These are phyloP conservation scores for Geotrichum aggregatum DNA, from an alignment of 1,139 yeast species.

Conservation along the genomic window DNA sequence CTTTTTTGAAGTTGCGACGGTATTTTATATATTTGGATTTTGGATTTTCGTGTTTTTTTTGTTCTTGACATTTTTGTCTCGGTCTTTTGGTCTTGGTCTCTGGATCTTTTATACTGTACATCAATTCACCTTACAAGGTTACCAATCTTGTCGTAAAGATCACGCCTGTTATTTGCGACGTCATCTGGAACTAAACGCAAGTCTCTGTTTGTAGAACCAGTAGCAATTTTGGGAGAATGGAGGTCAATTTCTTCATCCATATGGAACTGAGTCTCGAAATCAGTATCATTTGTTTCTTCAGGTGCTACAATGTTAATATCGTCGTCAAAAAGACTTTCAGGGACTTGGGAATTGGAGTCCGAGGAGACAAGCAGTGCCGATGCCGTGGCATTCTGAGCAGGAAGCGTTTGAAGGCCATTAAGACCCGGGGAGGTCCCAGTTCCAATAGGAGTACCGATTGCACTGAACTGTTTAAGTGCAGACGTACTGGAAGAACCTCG, in stretches of 20 bases:
- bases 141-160: constrained; percentile 8
- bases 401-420: not conserved
- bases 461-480: constrained; percentile 2
- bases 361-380: not conserved
- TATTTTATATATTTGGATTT: not conserved
- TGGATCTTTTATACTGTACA: too few relatives aligned
- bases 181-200: constrained; percentile 4
- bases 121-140: constrained; percentile 5
- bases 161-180: not conserved
- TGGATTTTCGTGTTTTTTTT: too few relatives aligned
- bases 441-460: constrained; percentile 8
- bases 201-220: not conserved
- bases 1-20: not conserved
- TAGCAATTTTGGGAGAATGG: not conserved
- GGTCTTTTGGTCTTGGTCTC: too few relatives aligned
- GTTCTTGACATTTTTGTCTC: too few relatives aligned
- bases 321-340: constrained; percentile 5
- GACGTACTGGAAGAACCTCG: constrained; percentile 3
- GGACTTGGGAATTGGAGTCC: not conserved
- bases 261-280: constrained; percentile 11
- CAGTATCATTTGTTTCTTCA: constrained; percentile 2
- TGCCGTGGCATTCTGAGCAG: not conserved
- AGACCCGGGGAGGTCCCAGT: constrained; percentile 3
- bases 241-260: constrained; percentile 7
- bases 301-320: not conserved